Percentiles rank a stretch among this genome's conserved stretches.
These are phyloP conservation scores for Cenchrus americanus DNA, from an alignment of 176 grass and related monocot species.

Conservation along the genomic window DNA sequence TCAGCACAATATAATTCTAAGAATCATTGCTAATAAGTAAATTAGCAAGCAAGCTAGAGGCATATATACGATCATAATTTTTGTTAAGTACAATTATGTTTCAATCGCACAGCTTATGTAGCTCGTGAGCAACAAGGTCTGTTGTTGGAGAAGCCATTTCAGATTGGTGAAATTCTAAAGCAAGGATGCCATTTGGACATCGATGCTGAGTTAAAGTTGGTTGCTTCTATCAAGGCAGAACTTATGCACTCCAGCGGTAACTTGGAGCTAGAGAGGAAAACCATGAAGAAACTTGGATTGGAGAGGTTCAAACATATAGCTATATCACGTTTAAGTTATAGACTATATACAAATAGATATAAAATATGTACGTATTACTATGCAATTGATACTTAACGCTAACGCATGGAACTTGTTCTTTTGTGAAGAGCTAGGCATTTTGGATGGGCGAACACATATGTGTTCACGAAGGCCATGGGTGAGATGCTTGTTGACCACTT, in stretches of 20 bases:
- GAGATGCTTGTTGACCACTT: constrained; percentile 62
- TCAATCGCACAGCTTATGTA: constrained; percentile 42
- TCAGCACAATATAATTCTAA: not conserved
- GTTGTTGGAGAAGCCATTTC: constrained; percentile 52
- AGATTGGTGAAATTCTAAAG: constrained; percentile 39
- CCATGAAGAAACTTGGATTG: constrained; percentile 67
- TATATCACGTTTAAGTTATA: no score
- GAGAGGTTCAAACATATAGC: constrained; percentile 37
- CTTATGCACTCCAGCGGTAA: not conserved
- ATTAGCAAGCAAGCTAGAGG: not conserved
- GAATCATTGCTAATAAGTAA: not conserved
- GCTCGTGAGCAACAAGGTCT: constrained; percentile 45
- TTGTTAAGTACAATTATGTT: not conserved
- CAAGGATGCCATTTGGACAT: constrained; percentile 45
- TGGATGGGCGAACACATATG: constrained; percentile 70
- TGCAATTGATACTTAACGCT: not conserved
- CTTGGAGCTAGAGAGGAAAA: constrained; percentile 24
- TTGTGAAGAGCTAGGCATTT: constrained; percentile 48
- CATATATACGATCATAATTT: not conserved
- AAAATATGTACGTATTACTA: no score
- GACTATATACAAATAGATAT: no score
- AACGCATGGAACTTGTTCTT: not conserved
- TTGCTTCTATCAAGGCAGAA: constrained; percentile 48
- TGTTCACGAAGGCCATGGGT: constrained; percentile 62
- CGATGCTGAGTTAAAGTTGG: constrained; percentile 48